phyloP scores from a whole-genome alignment of 306 rosid species.

The Herpetospermum pedunculosum region DNA sequence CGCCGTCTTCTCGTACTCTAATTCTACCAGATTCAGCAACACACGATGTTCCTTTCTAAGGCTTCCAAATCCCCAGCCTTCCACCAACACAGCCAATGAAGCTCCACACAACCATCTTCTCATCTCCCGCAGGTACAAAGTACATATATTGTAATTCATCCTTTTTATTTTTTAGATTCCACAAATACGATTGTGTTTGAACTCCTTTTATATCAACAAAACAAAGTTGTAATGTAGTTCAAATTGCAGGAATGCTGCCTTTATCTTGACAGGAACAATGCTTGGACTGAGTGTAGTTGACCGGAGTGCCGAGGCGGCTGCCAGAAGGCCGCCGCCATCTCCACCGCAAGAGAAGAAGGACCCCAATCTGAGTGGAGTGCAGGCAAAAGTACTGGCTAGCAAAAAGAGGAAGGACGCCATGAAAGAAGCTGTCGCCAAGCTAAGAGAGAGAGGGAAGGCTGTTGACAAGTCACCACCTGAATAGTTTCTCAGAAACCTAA shows the following conservation, averaged over 20 bases:
- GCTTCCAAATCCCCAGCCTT: conserved; percentile 14
- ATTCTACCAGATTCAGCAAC: conserved; percentile 8
- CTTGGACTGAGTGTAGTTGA: conserved; percentile 22
- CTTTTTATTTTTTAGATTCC: too few species aligned
- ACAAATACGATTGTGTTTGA: too few species aligned
- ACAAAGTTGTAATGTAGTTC: background rate
- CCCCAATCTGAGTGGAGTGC: conserved; percentile 65
- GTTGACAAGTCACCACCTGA: conserved; percentile 13
- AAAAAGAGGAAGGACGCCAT: conserved; percentile 85
- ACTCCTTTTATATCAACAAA: background rate
- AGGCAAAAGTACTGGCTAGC: conserved; percentile 81
- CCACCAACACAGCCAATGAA: conserved; percentile 7
- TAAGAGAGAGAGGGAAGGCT: conserved; percentile 50
- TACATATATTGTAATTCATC: too few species aligned
- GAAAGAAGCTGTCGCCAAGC: conserved; percentile 47
- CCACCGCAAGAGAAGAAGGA: conserved; percentile 60
- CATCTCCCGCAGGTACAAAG: conserved; percentile 19
- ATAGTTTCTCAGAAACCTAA: conserved; percentile 7
- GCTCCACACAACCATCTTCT: conserved; percentile 7
- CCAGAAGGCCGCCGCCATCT: conserved; percentile 63
- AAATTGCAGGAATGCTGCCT: conserved; percentile 20
- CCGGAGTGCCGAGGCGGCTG: conserved; percentile 43
- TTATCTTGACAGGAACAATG: conserved; percentile 38
- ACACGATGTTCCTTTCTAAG: background rate
- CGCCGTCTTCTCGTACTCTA: background rate